A percentile compares a stretch with the other conserved stretches of the same genome.
phyloP scores from a whole-genome alignment of 352 stramenopile genomes.

The Peronospora farinosa region DNA sequence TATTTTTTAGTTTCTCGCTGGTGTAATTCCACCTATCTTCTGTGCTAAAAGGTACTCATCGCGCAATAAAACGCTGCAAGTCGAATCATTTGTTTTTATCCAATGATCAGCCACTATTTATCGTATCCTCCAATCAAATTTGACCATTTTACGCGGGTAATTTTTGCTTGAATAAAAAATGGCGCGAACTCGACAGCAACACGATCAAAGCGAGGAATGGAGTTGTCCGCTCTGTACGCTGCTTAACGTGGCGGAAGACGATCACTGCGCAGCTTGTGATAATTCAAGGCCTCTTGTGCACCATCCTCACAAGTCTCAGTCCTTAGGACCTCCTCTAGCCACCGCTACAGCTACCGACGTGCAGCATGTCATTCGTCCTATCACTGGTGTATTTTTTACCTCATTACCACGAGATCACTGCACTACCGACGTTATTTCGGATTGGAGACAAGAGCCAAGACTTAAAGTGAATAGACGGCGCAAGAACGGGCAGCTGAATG shows the following conservation, averaged over 20 bases:
- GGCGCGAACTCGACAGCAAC: constrained; percentile 21
- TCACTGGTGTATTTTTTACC: constrained; percentile 42
- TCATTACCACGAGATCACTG: constrained; percentile 9
- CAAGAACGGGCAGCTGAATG: constrained; percentile 4
- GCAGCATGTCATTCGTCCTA: constrained; percentile 15
- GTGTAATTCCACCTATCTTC: no score
- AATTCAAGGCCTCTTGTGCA: constrained; percentile 26
- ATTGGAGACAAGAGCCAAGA: constrained; percentile 33
- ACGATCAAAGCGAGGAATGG: constrained; percentile 29
- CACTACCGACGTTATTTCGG: neutral
- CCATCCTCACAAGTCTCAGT: constrained; percentile 1
- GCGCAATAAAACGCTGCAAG: no score
- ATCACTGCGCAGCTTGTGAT: constrained; percentile 48
- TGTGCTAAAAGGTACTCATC: no score
- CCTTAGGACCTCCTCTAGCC: constrained; percentile 1
- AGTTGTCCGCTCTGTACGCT: constrained; percentile 68
- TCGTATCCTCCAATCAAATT: neutral
- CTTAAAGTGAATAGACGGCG: constrained; percentile 33
- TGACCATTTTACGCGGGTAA: neutral
- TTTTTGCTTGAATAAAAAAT: constrained; percentile 27
- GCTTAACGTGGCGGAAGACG: constrained; percentile 42
- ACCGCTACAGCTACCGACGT: constrained; percentile 3
- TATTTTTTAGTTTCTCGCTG: no score
- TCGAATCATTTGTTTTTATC: neutral
- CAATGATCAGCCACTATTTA: neutral